These are phyloP conservation scores for Aureobasidium sp. DNA, from an alignment of 2,329 filamentous ascomycete species.

Conservation along the genomic window DNA sequence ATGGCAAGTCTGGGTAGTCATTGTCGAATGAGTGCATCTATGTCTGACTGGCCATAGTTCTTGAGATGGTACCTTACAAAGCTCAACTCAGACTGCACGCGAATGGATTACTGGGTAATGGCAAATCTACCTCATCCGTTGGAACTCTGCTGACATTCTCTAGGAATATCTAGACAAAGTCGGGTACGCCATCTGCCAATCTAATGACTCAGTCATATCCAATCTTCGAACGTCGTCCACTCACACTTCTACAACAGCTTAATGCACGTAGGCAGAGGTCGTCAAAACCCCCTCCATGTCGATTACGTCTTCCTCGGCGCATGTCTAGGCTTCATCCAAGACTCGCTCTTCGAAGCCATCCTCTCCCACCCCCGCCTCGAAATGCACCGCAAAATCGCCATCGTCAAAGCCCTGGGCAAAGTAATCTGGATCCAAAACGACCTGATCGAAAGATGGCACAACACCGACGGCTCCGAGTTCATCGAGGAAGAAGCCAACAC, in stretches of 20 bases:
- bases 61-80: constrained; percentile 66
- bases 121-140: neutral
- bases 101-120: constrained; percentile 63
- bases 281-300: constrained; percentile 65
- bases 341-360: constrained; percentile 69
- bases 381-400: constrained; percentile 61
- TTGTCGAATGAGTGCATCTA: too few relatives aligned
- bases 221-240: neutral
- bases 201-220: neutral
- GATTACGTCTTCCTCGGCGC: constrained; percentile 74
- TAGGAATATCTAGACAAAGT: constrained; percentile 72
- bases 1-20: constrained; percentile 34
- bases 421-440: constrained; percentile 87
- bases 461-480: constrained; percentile 10
- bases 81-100: constrained; percentile 66
- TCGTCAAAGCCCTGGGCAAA: constrained; percentile 70
- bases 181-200: constrained; percentile 44
- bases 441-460: constrained; percentile 74
- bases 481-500: neutral
- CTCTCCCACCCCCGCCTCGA: constrained; percentile 62
- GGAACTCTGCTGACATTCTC: neutral
- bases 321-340: constrained; percentile 67
- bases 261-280: constrained; percentile 74
- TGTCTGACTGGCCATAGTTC: constrained; percentile 38
- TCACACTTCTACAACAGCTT: constrained; percentile 39